Evolutionary conservation across 2,329 filamentous ascomycete species (phyloP).

Genomic region (Xylariaceae sp.): DNA sequence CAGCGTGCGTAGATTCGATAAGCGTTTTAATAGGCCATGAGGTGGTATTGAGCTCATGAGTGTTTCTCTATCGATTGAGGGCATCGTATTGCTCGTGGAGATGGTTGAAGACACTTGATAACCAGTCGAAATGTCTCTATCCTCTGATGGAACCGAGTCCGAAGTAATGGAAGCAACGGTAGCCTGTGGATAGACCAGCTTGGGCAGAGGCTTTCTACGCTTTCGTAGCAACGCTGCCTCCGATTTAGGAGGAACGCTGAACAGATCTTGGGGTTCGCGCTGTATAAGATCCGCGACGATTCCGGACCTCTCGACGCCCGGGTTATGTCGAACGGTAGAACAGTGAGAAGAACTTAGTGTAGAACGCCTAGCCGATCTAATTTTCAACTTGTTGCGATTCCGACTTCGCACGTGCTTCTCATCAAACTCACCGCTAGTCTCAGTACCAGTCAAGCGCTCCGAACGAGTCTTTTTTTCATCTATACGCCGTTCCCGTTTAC

Average conservation of each 20-base stretch:
- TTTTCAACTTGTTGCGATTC: constrained; percentile 24
- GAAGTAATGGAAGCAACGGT: background rate
- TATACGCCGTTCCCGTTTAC: constrained; percentile 10
- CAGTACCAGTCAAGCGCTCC: constrained; percentile 12
- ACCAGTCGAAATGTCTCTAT: background rate
- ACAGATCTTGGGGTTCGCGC: constrained; percentile 27
- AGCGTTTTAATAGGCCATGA: constrained; percentile 25
- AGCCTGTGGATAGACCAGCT: constrained; percentile 5
- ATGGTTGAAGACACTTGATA: constrained; percentile 10
- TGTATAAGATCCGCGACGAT: constrained; percentile 19
- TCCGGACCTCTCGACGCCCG: constrained; percentile 14
- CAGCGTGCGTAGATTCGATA: constrained; percentile 28
- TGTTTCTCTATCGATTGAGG: constrained; percentile 4
- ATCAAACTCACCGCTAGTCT: constrained; percentile 6
- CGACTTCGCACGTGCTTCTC: constrained; percentile 8
- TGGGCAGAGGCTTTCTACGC: constrained; percentile 16
- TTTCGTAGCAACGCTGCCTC: constrained; percentile 18
- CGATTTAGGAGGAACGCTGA: constrained; percentile 22
- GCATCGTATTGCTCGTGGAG: constrained; percentile 3
- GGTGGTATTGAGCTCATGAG: constrained; percentile 14
- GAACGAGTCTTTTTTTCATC: constrained; percentile 15
- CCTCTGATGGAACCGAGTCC: background rate
- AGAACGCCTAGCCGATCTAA: constrained; percentile 26
- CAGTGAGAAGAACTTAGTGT: constrained; percentile 16
- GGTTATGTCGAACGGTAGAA: constrained; percentile 26